Evolutionary conservation across 78 protist genomes (phyloP), one percentile per base, ranked within the genome.

Genomic region (Cavenderia fasciculata): DNA sequence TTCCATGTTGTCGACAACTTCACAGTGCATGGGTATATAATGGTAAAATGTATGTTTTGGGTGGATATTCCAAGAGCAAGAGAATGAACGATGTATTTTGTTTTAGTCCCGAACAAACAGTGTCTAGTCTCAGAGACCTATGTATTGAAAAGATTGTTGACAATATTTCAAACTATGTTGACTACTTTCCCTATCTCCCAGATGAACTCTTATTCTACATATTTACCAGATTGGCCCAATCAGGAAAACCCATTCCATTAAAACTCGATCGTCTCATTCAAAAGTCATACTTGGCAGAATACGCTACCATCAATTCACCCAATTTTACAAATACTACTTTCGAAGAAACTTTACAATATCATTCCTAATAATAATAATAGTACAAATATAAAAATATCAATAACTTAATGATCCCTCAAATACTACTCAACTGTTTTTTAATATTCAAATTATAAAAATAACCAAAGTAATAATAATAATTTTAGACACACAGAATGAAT

Each of bases 1-100:
- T 38, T 27, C 88, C 88, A 29, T 79, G 88, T 66, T 65, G 76
- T 23, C 51, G 88, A 38, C 88, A 79, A 49, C 43, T 79, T 16
- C 88, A 79, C 27, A 63, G 75, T 0, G 88, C 88, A 21, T 79
- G 88, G 88, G 88, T 79, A 11, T 79, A 79, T 38, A 79, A 79
- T 79, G 88, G 88, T 21, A 79, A 79, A 52, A 79, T 79, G 88
- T 79, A 79, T 65, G 66, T 70, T 18, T 65, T 79, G 68, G 88
- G 88, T 54, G 88, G 88, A 14, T 79, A 79, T 36, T 51, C 49
- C 10, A 79, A 79, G 57, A 79, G 73, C 19, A 79, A 79, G 29
- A 40, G 88, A 52, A 79, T 79, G 88, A 79, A 49, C 16, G 88
- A 79, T 79, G 77, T 79, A 11, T 46, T 65, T 79, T 57, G 76